phyloP scores from a whole-genome alignment of 2,329 filamentous ascomycete species.

The Ophiostoma populinum region DNA sequence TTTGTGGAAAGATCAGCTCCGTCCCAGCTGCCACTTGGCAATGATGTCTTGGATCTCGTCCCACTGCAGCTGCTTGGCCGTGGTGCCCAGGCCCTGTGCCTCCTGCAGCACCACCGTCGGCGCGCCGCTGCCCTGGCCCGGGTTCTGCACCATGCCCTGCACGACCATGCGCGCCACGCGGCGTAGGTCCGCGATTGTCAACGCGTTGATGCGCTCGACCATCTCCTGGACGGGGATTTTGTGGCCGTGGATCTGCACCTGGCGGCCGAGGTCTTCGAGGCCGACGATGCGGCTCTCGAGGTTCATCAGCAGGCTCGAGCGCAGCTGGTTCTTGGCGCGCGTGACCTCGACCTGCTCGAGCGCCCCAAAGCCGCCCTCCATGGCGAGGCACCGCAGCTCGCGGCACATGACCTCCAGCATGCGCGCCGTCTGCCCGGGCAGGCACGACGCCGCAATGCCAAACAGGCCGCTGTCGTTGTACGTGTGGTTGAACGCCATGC shows the following conservation, averaged over 20 bases:
- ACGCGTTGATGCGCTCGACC: conserved; percentile 67
- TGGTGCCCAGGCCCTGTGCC: conserved; percentile 56
- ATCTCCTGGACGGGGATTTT: conserved; percentile 89
- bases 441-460: conserved; percentile 77
- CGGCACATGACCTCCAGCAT: conserved; percentile 96
- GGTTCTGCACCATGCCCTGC: conserved; percentile 57
- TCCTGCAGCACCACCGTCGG: conserved; percentile 94
- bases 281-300: conserved; percentile 95
- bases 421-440: conserved; percentile 55
- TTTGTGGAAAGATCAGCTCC: conserved; percentile 18
- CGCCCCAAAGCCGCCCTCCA: conserved; percentile 55
- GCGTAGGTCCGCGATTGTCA: conserved; percentile 66
- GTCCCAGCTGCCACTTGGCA: conserved; percentile 65
- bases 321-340: conserved; percentile 91
- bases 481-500: conserved; percentile 90
- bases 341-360: conserved; percentile 65
- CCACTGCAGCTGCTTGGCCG: conserved; percentile 57
- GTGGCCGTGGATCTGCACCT: conserved; percentile 89
- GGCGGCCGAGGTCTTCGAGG: conserved; percentile 82
- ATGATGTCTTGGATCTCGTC: conserved; percentile 81
- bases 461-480: conserved; percentile 95
- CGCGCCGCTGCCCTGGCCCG: conserved; percentile 62
- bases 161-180: conserved; percentile 68
- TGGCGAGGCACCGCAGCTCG: conserved; percentile 62
- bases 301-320: conserved; percentile 87